Conservation (phyloP, 2,329 filamentous ascomycete species). For the Zymoseptoria tritici region DNA sequence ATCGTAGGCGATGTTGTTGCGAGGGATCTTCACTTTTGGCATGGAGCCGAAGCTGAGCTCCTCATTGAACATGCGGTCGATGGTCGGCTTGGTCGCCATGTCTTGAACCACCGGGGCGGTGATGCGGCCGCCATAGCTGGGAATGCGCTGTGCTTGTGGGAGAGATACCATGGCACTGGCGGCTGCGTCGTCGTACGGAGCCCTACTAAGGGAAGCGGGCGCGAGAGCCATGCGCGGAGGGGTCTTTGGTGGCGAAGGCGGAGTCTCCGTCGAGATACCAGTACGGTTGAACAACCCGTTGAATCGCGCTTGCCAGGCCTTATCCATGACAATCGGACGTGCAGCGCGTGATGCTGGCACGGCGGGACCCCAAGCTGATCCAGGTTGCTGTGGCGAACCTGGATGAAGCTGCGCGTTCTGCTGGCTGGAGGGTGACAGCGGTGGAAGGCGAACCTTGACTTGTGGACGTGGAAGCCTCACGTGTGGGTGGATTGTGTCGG, state of each 20-base stretch:
- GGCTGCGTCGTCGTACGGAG: slow-evolving; percentile 54
- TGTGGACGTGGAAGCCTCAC: slow-evolving; percentile 63
- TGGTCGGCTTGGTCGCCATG: slow-evolving; percentile 33
- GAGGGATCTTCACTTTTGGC: slow-evolving; percentile 30
- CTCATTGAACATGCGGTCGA: slow-evolving; percentile 37
- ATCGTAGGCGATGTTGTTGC: slow-evolving; percentile 18
- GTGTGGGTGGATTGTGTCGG: slow-evolving; percentile 54
- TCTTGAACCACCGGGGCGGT: slow-evolving; percentile 11
- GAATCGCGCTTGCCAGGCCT: slow-evolving; percentile 74
- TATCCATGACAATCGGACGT: slow-evolving; percentile 40
- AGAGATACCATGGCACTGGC: slow-evolving; percentile 64
- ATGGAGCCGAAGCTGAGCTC: slow-evolving; percentile 43
- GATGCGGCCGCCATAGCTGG: slow-evolving; percentile 12
- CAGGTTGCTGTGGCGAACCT: slow-evolving; percentile 22
- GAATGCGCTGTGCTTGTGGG: slow-evolving; percentile 34
- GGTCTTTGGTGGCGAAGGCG: slow-evolving; percentile 32
- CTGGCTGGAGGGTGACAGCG: slow-evolving; percentile 38
- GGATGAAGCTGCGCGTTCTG: slow-evolving; percentile 32
- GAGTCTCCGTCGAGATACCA: slow-evolving; percentile 34
- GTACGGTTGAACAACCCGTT: slow-evolving; percentile 67
- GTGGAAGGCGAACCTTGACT: slow-evolving; percentile 76
- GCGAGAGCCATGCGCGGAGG: slow-evolving; percentile 37
- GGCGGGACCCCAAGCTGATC: slow-evolving; percentile 36
- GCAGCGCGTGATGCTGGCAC: slow-evolving; percentile 33
- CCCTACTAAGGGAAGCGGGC: slow-evolving; percentile 58